Evolutionary conservation across 106 monocot species (phyloP), one percentile per base, ranked within the genome.

Genomic region (Amphibolis antarctica): DNA sequence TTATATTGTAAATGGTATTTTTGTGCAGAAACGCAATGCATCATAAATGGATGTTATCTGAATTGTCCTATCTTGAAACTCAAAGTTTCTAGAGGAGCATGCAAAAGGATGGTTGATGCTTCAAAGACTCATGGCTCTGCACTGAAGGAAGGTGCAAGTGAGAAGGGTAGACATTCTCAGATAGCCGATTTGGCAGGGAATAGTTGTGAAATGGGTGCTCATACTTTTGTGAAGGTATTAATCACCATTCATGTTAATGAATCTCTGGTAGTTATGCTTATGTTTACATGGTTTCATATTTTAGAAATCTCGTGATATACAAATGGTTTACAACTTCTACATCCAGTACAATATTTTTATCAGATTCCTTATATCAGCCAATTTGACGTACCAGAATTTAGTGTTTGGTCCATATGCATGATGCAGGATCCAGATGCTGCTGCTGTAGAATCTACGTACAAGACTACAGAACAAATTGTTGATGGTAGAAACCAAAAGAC

Each of bases 41-140:
- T 12, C 17, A 12, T 17, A 14, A 49, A 1, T 14, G 49, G n/a
- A 49, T 49, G n/a, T 43, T 42, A 20, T 61, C 42, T 63, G 47
- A 63, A 26, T 63, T 46, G 15, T 47, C 26, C 26, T 26, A 18
- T 24, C 47, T 47, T 63, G 36, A 62, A 62, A 46, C 13, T 42
- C 17, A 14, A 63, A 63, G 63, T 24, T 13, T 12, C 18, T 48
- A 44, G 25, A 46, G 26, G 17, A 14, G 46, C 46, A 36, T 63
- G 24, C 46, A 1, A 5, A 63, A 46, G 19, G 63, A 26, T 14
- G 14, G 46, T 6, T 21, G 46, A 46, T 46, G 63, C 23, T 46
- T 25, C 63, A n/a, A 63, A 63, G 24, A 46, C 43, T 12, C 21
- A 23, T 42, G 18, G 0, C 22, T 61, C 27, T 45, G 44, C 63